A percentile compares a stretch with the other conserved stretches of the same genome.
Evolutionary conservation across 352 stramenopile species (phyloP).

Genomic region (Nothophytophthora sp.): DNA sequence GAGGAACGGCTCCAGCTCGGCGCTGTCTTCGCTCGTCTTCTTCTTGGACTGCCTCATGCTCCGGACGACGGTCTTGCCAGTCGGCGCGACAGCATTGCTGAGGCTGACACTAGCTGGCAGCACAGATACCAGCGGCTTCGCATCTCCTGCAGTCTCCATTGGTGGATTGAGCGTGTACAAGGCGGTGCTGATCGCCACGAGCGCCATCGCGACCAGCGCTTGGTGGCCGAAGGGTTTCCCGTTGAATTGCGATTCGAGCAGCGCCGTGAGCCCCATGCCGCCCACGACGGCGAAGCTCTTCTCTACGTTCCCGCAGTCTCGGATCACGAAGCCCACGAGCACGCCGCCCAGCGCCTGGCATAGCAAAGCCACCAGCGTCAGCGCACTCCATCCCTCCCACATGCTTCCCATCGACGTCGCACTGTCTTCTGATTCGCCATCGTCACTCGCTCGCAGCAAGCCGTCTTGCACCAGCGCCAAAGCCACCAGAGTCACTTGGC

Average conservation of each 20-base stretch:
- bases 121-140: slow-evolving; percentile 16
- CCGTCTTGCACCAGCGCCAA: slow-evolving; percentile 43
- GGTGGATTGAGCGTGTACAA: slow-evolving; percentile 79
- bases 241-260: slow-evolving; percentile 71
- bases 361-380: slow-evolving; percentile 65
- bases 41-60: slow-evolving; percentile 28
- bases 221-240: slow-evolving; percentile 66
- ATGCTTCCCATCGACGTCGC: too few species aligned
- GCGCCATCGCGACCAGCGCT: slow-evolving; percentile 54
- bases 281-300: slow-evolving; percentile 84
- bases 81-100: neutral
- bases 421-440: slow-evolving; percentile 33
- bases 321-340: slow-evolving; percentile 83
- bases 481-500: slow-evolving; percentile 55
- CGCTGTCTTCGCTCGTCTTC: slow-evolving; percentile 31
- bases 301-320: slow-evolving; percentile 84
- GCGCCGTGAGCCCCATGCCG: slow-evolving; percentile 79
- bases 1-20: slow-evolving; percentile 45
- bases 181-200: slow-evolving; percentile 61
- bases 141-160: slow-evolving; percentile 10
- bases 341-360: slow-evolving; percentile 74
- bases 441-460: slow-evolving; percentile 4
- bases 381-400: slow-evolving; percentile 72
- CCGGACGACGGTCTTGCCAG: slow-evolving; percentile 2
- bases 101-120: slow-evolving; percentile 4